These are phyloP conservation scores for Glycine tomentella DNA, from an alignment of 306 rosid genomes.

Conservation along the genomic window DNA sequence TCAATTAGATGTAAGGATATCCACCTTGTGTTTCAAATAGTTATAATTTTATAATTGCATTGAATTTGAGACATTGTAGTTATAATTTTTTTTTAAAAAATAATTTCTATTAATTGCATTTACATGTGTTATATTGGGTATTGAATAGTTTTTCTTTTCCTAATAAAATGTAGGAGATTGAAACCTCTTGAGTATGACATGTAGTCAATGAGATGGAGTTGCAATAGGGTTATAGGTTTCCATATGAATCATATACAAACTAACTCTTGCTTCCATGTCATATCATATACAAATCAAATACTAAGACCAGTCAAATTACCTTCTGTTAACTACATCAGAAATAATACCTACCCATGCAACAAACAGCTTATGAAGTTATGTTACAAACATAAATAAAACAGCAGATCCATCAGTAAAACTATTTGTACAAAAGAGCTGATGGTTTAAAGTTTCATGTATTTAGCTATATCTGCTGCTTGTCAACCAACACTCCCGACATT, in stretches of 20 bases:
- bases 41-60: too few relatives aligned
- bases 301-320: conserved; percentile 37
- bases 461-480: conserved; percentile 31
- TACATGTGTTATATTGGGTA: neutral
- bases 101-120: neutral
- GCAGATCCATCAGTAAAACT: conserved; percentile 38
- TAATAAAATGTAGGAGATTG: neutral
- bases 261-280: conserved; percentile 43
- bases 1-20: too few relatives aligned
- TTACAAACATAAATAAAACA: conserved; percentile 45
- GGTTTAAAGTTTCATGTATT: conserved; percentile 18
- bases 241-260: conserved; percentile 26
- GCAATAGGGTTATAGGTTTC: neutral
- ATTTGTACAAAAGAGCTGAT: conserved; percentile 53
- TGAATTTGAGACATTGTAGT: too few relatives aligned
- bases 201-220: neutral
- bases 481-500: conserved; percentile 33
- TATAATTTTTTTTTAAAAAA: too few relatives aligned
- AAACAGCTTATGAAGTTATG: conserved; percentile 40
- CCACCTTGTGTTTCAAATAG: too few relatives aligned
- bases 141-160: neutral
- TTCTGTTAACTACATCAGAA: conserved; percentile 44
- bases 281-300: conserved; percentile 48
- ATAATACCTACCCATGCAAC: conserved; percentile 47
- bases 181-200: neutral